Evolutionary conservation across 179 eudicot genomes (phyloP), one percentile per base, ranked within the genome.

Genomic region (Spergularia azorica): DNA sequence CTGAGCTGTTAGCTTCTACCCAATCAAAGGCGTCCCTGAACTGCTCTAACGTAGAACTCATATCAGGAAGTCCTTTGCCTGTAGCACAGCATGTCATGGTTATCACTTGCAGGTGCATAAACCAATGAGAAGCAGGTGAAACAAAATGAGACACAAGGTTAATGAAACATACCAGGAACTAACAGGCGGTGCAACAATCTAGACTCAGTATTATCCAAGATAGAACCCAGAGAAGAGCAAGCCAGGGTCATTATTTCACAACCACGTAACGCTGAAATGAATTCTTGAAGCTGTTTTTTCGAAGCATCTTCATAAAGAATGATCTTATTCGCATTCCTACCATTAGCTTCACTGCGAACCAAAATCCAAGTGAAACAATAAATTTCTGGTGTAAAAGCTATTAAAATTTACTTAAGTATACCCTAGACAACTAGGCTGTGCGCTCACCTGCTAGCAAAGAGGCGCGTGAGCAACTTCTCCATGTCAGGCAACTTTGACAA

Each of bases 11-110:
- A 84, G 99, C 99, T 72, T 96, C 97, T 68, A 73, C 88, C 99
- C 99, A 96, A 82, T 94, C 97, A 79, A 95, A 95, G 64, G 90
- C 95, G 73, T 89, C 89, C 83, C 85, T 90, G 79, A 96, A 96
- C 80, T 90, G 84, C 80, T 86, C 83, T 43, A 94, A 60, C 75
- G 85, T 81, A 65, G 91, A 81, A 78, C 79, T 60, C 72, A 89
- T 77, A 72, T 90, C 92, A 66, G 97, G 93, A 85, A 88, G 86
- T 79, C 94, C 93, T 84, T 88, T 79, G 62, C 95, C 99, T 96
- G 89, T 84, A 86, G 12, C 43, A 78, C 68, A 67, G 26, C 73
- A 70, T 21, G 38, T 77, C 17, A 66, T 46, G 46, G 64, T 21
- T 54, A 68, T 80, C 46, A 90, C 81, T 38, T 59, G 73, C 58